phyloP scores from a whole-genome alignment of 495 filamentous ascomycete species.

The Chaetomium tenue region DNA sequence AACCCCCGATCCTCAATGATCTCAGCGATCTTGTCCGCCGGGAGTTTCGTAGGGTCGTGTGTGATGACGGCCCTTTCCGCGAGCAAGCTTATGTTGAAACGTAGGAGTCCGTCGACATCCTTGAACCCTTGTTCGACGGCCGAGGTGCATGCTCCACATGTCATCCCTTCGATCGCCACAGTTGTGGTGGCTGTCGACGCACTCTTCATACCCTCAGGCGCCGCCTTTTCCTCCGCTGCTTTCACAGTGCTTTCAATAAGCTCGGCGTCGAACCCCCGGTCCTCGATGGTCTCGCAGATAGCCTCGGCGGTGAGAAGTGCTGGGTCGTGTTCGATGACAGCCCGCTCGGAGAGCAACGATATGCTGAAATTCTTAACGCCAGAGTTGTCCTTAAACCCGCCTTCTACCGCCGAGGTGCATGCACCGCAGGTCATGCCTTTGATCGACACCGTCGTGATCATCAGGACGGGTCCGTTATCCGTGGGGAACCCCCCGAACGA shows the following conservation, averaged over 20 bases:
- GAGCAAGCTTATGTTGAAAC: slow-evolving; percentile 91
- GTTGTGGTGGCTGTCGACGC: slow-evolving; percentile 64
- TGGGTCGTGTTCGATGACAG: slow-evolving; percentile 82
- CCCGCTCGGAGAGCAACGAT: slow-evolving; percentile 86
- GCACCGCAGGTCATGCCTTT: slow-evolving; percentile 97
- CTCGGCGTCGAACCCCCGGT: slow-evolving; percentile 84
- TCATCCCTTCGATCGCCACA: slow-evolving; percentile 93
- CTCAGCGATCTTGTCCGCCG: slow-evolving; percentile 73
- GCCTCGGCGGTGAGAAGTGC: slow-evolving; percentile 62
- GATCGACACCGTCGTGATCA: slow-evolving; percentile 78
- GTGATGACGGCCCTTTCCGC: slow-evolving; percentile 88
- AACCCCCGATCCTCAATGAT: slow-evolving; percentile 92
- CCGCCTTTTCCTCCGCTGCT: slow-evolving; percentile 38
- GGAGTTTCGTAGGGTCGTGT: slow-evolving; percentile 69
- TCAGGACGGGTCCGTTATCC: slow-evolving; percentile 38
- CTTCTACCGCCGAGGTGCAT: slow-evolving; percentile 87
- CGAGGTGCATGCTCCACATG: slow-evolving; percentile 90
- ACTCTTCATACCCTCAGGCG: slow-evolving; percentile 20
- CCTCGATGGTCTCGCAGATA: slow-evolving; percentile 80
- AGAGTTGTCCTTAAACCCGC: slow-evolving; percentile 71
- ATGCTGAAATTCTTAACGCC: slow-evolving; percentile 88
- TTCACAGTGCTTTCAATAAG: slow-evolving; percentile 58
- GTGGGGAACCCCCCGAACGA: slow-evolving; percentile 32
- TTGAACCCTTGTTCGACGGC: slow-evolving; percentile 82
- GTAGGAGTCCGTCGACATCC: slow-evolving; percentile 67